Percentiles rank a stretch among this genome's conserved stretches.
These are phyloP conservation scores for Condylostoma magnum DNA, from an alignment of 169 alveolate genomes.

Conservation along the genomic window DNA sequence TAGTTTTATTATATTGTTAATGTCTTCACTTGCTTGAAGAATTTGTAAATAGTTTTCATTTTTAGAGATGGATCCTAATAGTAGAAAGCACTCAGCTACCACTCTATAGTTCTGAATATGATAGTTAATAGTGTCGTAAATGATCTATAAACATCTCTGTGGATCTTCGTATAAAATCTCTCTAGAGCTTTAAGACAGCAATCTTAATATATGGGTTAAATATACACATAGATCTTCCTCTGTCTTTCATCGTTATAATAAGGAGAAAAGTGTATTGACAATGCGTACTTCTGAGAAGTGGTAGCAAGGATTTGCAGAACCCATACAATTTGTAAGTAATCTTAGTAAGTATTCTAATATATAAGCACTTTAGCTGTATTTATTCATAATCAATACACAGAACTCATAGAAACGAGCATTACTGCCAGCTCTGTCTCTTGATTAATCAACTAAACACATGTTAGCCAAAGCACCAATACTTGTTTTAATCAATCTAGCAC, in stretches of 20 bases:
- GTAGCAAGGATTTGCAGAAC: neutral
- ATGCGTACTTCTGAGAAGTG: constrained; percentile 8
- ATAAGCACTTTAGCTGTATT: neutral
- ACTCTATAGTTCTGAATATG: neutral
- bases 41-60: neutral
- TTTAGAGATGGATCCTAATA: neutral
- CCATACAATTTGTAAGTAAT: neutral
- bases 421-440: neutral
- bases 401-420: constrained; percentile 3
- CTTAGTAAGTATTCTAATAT: constrained; percentile 16
- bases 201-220: neutral
- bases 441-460: neutral
- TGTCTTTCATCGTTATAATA: neutral
- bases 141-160: neutral
- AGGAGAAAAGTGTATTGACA: neutral
- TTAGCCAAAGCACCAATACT: constrained; percentile 21
- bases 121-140: neutral
- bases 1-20: neutral
- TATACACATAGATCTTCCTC: constrained; percentile 10
- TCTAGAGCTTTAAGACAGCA: constrained; percentile 13
- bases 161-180: neutral
- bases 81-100: neutral
- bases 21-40: neutral
- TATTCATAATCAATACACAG: neutral
- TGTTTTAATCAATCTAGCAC: constrained; percentile 14